Evolutionary conservation across 2,329 filamentous ascomycete genomes (phyloP).

Genomic region (Trichoderma gracile): DNA sequence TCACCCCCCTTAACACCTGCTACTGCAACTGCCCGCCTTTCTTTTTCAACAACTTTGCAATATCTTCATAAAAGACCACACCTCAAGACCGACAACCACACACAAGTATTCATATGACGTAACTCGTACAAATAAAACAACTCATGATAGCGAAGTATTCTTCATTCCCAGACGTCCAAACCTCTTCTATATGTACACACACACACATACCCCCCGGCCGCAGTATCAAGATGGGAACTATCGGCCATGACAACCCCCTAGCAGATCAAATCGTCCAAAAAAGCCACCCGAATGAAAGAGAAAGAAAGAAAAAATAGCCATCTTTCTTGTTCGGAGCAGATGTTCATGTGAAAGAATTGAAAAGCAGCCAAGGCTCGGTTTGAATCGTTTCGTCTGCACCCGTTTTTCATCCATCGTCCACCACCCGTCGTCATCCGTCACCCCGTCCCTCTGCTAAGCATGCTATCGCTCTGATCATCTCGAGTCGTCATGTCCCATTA

Average conservation of each 20-base stretch:
- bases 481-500: slow-evolving; percentile 17
- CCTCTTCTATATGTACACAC: slow-evolving; percentile 21
- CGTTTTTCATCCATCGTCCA: background rate
- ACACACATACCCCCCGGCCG: background rate
- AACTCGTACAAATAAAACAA: background rate
- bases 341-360: background rate
- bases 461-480: slow-evolving; percentile 14
- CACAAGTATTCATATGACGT: background rate
- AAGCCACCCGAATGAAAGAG: background rate
- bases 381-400: background rate
- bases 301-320: background rate
- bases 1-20: no score
- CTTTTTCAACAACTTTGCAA: no score
- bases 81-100: background rate
- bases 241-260: background rate
- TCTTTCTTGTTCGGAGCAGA: background rate
- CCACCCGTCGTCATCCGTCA: slow-evolving; percentile 1
- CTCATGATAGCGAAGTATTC: background rate
- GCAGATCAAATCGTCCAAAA: background rate
- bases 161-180: slow-evolving; percentile 9
- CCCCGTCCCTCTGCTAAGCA: slow-evolving; percentile 5
- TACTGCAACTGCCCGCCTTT: no score
- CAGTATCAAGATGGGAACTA: background rate
- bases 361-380: background rate
- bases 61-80: no score